phyloP scores from a whole-genome alignment of 2,329 filamentous ascomycete species.

The Beauveria varroae region DNA sequence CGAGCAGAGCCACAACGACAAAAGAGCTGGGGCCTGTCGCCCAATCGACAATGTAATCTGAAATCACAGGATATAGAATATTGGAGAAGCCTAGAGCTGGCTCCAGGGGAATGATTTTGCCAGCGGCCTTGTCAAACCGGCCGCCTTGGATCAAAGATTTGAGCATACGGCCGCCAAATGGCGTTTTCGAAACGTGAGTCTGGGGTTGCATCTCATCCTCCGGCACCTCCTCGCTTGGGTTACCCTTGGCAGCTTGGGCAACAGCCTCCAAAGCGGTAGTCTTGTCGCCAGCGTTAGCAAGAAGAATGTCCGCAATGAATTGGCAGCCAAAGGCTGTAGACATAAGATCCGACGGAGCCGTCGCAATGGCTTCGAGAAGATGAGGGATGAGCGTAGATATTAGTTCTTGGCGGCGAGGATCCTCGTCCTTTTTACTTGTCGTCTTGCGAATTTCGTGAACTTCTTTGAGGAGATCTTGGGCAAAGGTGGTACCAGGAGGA shows the following conservation, averaged over 20 bases:
- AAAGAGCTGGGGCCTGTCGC: slow-evolving; percentile 81
- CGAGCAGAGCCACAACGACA: slow-evolving; percentile 72
- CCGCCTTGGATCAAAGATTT: slow-evolving; percentile 89
- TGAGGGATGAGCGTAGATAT: slow-evolving; percentile 65
- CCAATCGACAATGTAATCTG: slow-evolving; percentile 70
- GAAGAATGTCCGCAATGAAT: slow-evolving; percentile 73
- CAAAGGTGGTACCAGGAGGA: slow-evolving; percentile 52
- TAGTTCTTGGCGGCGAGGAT: slow-evolving; percentile 67
- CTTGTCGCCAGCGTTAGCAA: slow-evolving; percentile 71
- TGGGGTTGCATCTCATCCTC: slow-evolving; percentile 33
- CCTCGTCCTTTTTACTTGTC: slow-evolving; percentile 89
- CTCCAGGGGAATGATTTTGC: slow-evolving; percentile 62
- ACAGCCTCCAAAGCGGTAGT: slow-evolving; percentile 63
- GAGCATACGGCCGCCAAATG: slow-evolving; percentile 71
- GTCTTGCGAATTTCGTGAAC: slow-evolving; percentile 69
- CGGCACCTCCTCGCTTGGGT: slow-evolving; percentile 36
- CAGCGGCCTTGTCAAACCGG: slow-evolving; percentile 67
- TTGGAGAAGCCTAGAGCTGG: slow-evolving; percentile 75
- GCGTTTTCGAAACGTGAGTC: slow-evolving; percentile 52
- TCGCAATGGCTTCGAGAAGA: slow-evolving; percentile 65
- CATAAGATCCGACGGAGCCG: slow-evolving; percentile 60
- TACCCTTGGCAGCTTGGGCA: slow-evolving; percentile 53
- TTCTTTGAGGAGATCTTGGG: slow-evolving; percentile 66
- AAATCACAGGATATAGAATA: slow-evolving; percentile 74
- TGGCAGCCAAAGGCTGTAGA: slow-evolving; percentile 78